Conservation (phyloP, 352 stramenopile genomes). For the Globisporangium recalcitrans region DNA sequence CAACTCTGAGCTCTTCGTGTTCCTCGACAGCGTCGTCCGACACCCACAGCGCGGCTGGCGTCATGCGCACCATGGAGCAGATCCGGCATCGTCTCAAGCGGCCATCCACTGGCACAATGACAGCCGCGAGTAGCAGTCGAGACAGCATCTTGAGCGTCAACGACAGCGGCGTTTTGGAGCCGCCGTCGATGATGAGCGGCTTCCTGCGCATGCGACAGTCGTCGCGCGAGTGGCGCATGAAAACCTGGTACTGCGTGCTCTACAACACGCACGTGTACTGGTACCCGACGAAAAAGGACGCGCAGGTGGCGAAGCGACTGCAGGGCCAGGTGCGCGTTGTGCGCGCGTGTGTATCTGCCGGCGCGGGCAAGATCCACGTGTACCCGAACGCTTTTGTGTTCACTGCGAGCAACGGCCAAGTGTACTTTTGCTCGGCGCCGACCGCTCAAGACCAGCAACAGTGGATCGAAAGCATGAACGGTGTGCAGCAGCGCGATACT, state of each 20-base stretch:
- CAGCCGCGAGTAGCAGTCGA: constrained; percentile 26
- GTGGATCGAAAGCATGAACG: constrained; percentile 25
- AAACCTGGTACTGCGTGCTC: constrained; percentile 37
- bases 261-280: constrained; percentile 25
- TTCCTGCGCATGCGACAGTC: constrained; percentile 29
- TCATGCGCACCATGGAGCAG: constrained; percentile 17
- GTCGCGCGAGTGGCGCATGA: constrained; percentile 34
- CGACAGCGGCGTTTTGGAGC: constrained; percentile 15
- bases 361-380: constrained; percentile 21
- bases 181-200: constrained; percentile 16
- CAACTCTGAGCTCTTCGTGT: background rate
- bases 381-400: constrained; percentile 34
- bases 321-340: constrained; percentile 18
- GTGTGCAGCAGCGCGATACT: background rate
- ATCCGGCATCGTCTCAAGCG: constrained; percentile 14
- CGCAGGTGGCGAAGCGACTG: constrained; percentile 18
- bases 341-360: constrained; percentile 12
- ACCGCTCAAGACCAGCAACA: constrained; percentile 18
- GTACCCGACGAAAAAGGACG: constrained; percentile 29
- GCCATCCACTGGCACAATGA: constrained; percentile 18
- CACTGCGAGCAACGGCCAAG: constrained; percentile 17
- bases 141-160: background rate
- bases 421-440: constrained; percentile 31
- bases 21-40: background rate
- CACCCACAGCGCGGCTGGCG: background rate